Evolutionary conservation across 202 grass and related monocot species (phyloP), one percentile per base, ranked within the genome.

Genomic region (Dendrocalamus latiflorus): DNA sequence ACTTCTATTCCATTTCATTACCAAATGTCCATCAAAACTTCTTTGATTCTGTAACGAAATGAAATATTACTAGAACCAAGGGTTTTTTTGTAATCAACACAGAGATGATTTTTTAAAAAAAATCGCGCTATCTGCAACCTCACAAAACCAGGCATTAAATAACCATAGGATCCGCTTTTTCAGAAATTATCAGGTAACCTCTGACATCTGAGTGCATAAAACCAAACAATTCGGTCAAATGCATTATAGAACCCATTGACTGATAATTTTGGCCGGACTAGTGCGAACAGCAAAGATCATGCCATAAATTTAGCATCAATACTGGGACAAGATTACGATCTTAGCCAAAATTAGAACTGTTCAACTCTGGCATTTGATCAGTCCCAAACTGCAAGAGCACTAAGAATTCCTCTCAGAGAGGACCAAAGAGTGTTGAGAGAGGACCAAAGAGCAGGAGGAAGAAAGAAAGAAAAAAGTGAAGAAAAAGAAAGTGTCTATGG

Each of bases 131-230:
- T 68, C 64, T 57, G 36, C 77, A 69, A 43, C 63, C 49, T 30
- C 47, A 42, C 49, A 80, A 69, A 79, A 80, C 8, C 65, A 80
- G 36, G 36, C 65, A 80, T 33, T 57, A n/a, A 54, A 79, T 8
- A 58, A 68, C 6, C 62, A 67, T 41, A 44, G 1, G 64, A 66
- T 14, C 8, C 18, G 17, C 64, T 43, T 58, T 58, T 58, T 58
- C 1, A 58, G n/a, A 58, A 24, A 58, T 10, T 58, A 58, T 58
- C 21, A 2, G 4, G 55, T 24, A 58, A 58, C 21, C 55, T 25
- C 55, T 25, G 10, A 12, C 55, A 58, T 58, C 8, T 25, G 21
- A 58, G 21, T 58, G 55, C 21, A 58, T 24, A n/a, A n/a, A n/a
- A n/a, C n/a, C n/a, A n/a, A n/a, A n/a, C n/a, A n/a, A n/a, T n/a